Conservation (phyloP, 2,329 filamentous ascomycete species). For the Bretziella fagacearum region DNA sequence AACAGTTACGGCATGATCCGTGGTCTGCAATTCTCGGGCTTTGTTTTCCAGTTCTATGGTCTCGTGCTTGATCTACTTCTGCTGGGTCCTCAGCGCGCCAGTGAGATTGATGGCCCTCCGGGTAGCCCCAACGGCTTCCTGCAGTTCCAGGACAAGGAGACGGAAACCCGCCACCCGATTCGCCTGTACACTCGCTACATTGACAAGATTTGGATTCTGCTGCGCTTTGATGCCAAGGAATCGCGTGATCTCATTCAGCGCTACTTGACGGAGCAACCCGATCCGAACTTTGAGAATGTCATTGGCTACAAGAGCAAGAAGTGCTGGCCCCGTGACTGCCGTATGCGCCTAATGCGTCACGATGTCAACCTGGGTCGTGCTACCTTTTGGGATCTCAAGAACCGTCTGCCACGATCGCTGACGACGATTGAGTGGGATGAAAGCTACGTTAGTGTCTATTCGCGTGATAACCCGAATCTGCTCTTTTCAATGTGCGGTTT, state of each 20-base stretch:
- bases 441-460: constrained; percentile 96
- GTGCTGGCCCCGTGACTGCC: constrained; percentile 93
- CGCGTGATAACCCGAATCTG: constrained; percentile 89
- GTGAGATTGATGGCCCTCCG: constrained; percentile 88
- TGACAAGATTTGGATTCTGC: constrained; percentile 96
- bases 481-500: constrained; percentile 98
- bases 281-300: constrained; percentile 98
- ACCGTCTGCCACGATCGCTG: constrained; percentile 79
- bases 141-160: constrained; percentile 85
- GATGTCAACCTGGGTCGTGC: constrained; percentile 95
- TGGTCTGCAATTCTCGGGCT: constrained; percentile 92
- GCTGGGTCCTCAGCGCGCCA: constrained; percentile 86
- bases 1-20: constrained; percentile 98
- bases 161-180: constrained; percentile 86
- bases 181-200: constrained; percentile 96
- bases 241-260: constrained; percentile 91
- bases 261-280: constrained; percentile 93
- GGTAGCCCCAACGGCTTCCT: constrained; percentile 93
- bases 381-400: constrained; percentile 98
- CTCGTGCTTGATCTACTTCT: constrained; percentile 85
- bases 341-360: constrained; percentile 96
- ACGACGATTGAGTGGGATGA: constrained; percentile 99
- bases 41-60: constrained; percentile 98
- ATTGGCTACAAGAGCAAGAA: constrained; percentile 99
- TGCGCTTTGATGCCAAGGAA: constrained; percentile 84